Evolutionary conservation across 176 grass and related monocot genomes (phyloP), one percentile per base, ranked within the genome.

Genomic region (Oropetium thomaeum): DNA sequence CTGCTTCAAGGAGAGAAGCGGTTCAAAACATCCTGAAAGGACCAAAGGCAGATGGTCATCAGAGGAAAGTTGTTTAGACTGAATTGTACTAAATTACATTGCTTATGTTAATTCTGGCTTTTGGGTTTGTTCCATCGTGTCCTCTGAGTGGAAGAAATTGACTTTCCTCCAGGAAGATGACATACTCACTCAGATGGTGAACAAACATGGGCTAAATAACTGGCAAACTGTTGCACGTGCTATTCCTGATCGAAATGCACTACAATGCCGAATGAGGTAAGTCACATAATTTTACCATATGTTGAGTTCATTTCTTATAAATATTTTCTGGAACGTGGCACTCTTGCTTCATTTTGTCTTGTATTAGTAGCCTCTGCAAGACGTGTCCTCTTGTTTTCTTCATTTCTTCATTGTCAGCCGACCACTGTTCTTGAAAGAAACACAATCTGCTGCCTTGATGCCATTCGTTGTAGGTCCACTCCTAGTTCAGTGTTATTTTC

Each of bases 191-290:
- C 49, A 85, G 76, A 90, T 90, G 87, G 69, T 88, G 32, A 69
- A 80, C 4, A 85, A 80, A 81, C 54, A 82, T 72, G 91, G 91
- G 43, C 42, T 67, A 34, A 85, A 82, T 33, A 85, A 85, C 19
- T 90, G 91, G 91, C 62, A 55, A 71, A 79, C 76, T 52, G 52
- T 88, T 49, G 84, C 87, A 69, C 31, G 53, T 62, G 73, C 87
- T 72, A 76, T 93, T 85, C 85, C 84, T 68, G 65, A 84, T 10
- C 78, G 91, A 81, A 68, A 64, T 44, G 81, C 57, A 58, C 41
- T 37, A 30, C 91, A 93, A 67, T 93, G 87, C 51, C 74, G 58
- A 74, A 59, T 63, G 70, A 82, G 91, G 91, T 90, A 85, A 81
- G 49, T 58, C 1, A 55, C 25, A 57, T 27, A 26, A 16, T 55